Conservation (phyloP, 371 early-diverging fungal genomes). For the Mortierella sp. region DNA sequence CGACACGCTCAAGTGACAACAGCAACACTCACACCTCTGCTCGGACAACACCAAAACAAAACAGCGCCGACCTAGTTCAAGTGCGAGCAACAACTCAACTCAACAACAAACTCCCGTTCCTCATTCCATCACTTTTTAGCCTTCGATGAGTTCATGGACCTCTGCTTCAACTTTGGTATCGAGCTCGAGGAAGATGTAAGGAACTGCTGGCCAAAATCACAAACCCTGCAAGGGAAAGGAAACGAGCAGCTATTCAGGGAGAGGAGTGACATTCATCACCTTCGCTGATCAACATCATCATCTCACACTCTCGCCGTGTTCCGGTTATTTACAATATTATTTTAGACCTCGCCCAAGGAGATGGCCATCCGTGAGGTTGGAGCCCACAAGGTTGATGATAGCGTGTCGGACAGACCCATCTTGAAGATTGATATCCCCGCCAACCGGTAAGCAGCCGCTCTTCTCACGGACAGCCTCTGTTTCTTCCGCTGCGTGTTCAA, state of each 20-base stretch:
- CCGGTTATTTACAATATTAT: conserved; percentile 6
- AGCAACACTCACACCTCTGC: background rate
- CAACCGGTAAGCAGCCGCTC: conserved; percentile 85
- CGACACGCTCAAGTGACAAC: background rate
- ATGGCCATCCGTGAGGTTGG: conserved; percentile 76
- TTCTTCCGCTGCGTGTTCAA: background rate
- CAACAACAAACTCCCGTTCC: conserved; percentile 3
- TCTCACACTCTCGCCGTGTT: background rate
- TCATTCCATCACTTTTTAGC: conserved; percentile 58
- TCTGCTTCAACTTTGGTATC: conserved; percentile 99
- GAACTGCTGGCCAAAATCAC: background rate
- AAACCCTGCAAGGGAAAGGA: background rate
- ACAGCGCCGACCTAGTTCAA: background rate
- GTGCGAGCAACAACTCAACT: background rate
- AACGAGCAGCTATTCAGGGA: too few relatives aligned
- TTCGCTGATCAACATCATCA: background rate
- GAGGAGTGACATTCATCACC: conserved; percentile 1
- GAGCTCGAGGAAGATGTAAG: conserved; percentile 98
- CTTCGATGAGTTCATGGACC: conserved; percentile 92
- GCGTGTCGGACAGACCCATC: conserved; percentile 80
- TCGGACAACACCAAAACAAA: background rate
- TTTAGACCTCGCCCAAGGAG: conserved; percentile 86
- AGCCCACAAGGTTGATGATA: conserved; percentile 67
- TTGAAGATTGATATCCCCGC: conserved; percentile 99
- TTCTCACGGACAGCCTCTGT: background rate